Conservation (phyloP, 139 green algal genomes). For the Prasinococcaceae sp. region DNA sequence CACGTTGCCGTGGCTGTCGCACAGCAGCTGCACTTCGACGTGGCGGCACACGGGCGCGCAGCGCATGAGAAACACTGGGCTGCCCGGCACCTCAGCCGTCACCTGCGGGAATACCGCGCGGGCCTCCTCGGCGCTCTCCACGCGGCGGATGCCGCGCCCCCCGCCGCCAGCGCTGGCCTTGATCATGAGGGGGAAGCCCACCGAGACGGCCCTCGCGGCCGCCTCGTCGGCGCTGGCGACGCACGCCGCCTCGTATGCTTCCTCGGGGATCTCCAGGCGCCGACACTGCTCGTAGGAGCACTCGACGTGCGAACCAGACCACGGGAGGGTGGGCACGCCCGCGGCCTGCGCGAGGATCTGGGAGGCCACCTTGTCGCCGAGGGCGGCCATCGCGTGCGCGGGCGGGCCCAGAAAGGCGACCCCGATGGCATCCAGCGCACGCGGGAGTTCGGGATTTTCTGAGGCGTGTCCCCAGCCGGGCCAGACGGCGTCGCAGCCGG, state of each 20-base stretch:
- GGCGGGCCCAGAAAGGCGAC: constrained; percentile 86
- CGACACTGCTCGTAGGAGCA: too few species aligned
- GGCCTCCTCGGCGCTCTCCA: constrained; percentile 53
- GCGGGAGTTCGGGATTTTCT: constrained; percentile 87
- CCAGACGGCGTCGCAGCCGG: constrained; percentile 84
- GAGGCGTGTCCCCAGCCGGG: constrained; percentile 89
- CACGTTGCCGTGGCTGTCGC: constrained; percentile 74
- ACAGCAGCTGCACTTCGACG: constrained; percentile 93
- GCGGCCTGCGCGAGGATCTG: constrained; percentile 89
- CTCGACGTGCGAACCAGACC: constrained; percentile 63
- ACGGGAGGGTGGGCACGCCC: constrained; percentile 76
- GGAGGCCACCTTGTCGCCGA: constrained; percentile 92
- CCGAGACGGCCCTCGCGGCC: constrained; percentile 43
- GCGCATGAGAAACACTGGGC: constrained; percentile 87
- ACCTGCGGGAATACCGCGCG: constrained; percentile 30
- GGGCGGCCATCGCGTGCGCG: constrained; percentile 66
- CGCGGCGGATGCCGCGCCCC: constrained; percentile 89
- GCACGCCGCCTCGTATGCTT: constrained; percentile 46
- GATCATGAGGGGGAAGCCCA: constrained; percentile 93
- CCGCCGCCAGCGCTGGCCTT: constrained; percentile 94
- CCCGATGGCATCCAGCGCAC: constrained; percentile 32
- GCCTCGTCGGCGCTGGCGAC: constrained; percentile 20
- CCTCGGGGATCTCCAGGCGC: too few species aligned
- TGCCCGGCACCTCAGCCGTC: constrained; percentile 81
- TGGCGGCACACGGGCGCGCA: constrained; percentile 53